Evolutionary conservation across 1,284 basidiomycete species (phyloP).

Genomic region (Trichosporon sp.): DNA sequence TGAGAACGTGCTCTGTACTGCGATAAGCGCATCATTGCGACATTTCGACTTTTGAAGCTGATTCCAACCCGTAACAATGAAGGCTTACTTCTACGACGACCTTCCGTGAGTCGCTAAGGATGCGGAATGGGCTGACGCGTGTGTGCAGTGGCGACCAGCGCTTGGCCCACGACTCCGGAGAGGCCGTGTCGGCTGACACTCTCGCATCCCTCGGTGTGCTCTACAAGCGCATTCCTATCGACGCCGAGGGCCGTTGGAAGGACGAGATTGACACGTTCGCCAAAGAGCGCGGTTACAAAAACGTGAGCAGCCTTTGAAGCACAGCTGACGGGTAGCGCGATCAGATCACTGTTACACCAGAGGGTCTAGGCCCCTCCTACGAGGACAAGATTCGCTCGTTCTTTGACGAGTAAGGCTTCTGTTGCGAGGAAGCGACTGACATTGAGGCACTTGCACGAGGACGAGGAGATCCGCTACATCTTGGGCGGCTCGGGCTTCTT

Average conservation of each 20-base stretch:
- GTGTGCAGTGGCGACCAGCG: constrained; percentile 62
- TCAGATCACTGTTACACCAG: constrained; percentile 65
- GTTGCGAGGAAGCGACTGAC: not conserved
- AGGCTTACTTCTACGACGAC: constrained; percentile 75
- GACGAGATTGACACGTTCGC: constrained; percentile 57
- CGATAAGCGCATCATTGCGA: not conserved
- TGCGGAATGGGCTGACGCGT: not conserved
- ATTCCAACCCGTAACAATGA: constrained; percentile 51
- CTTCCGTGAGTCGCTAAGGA: constrained; percentile 49
- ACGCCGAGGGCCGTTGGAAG: constrained; percentile 52
- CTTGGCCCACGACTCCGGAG: constrained; percentile 64
- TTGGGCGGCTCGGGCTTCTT: constrained; percentile 76
- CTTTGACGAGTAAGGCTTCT: constrained; percentile 68
- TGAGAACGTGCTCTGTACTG: not conserved
- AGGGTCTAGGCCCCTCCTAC: constrained; percentile 68
- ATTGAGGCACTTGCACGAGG: constrained; percentile 75
- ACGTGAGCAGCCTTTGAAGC: constrained; percentile 39
- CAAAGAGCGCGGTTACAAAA: constrained; percentile 64
- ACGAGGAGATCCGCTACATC: constrained; percentile 84
- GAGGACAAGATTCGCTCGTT: constrained; percentile 71
- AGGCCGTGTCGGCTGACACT: constrained; percentile 52
- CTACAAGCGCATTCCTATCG: constrained; percentile 60
- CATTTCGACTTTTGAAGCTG: not conserved
- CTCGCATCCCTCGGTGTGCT: constrained; percentile 59
- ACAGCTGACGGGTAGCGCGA: constrained; percentile 50